Evolutionary conservation across 805 yeast species (phyloP).

Genomic region (Scheffersomyces stipitis): DNA sequence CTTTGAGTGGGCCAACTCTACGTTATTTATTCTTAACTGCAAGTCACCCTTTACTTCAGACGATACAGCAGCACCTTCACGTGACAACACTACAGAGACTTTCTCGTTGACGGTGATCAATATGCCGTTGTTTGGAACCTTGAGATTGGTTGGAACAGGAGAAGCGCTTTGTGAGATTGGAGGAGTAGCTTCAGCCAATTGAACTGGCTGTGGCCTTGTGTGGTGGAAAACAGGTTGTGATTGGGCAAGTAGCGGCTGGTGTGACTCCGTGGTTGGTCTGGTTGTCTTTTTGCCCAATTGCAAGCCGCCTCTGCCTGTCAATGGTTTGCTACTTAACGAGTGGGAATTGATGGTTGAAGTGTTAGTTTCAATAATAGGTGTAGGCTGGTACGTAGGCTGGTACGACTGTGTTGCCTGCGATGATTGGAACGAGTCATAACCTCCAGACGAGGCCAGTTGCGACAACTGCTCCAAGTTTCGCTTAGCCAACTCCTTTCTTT

Average conservation of each 20-base stretch:
- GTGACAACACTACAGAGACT: slow-evolving; percentile 69
- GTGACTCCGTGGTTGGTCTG: slow-evolving; percentile 30
- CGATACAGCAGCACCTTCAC: slow-evolving; percentile 73
- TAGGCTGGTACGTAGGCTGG: slow-evolving; percentile 31
- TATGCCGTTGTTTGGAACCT: slow-evolving; percentile 67
- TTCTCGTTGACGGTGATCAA: slow-evolving; percentile 76
- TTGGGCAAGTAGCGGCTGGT: slow-evolving; percentile 30
- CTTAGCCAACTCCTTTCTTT: slow-evolving; percentile 70
- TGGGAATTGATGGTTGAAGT: slow-evolving; percentile 11
- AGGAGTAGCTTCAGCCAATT: slow-evolving; percentile 15
- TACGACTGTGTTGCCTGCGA: slow-evolving; percentile 18
- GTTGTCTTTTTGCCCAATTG: slow-evolving; percentile 67
- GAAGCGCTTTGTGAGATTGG: slow-evolving; percentile 24
- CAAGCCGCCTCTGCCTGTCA: slow-evolving; percentile 64
- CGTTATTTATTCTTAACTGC: slow-evolving; percentile 80
- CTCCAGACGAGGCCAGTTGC: slow-evolving; percentile 17
- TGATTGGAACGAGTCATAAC: slow-evolving; percentile 15
- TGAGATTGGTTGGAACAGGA: slow-evolving; percentile 21
- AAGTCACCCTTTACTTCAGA: slow-evolving; percentile 89
- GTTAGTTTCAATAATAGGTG: slow-evolving; percentile 21
- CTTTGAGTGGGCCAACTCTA: slow-evolving; percentile 66
- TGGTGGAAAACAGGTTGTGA: slow-evolving; percentile 35
- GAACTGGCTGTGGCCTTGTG: slow-evolving; percentile 20
- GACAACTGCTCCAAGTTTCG: slow-evolving; percentile 52
- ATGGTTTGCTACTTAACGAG: slow-evolving; percentile 8